Evolutionary conservation across 1,284 basidiomycete genomes (phyloP).

Genomic region (Pseudozyma sp.): DNA sequence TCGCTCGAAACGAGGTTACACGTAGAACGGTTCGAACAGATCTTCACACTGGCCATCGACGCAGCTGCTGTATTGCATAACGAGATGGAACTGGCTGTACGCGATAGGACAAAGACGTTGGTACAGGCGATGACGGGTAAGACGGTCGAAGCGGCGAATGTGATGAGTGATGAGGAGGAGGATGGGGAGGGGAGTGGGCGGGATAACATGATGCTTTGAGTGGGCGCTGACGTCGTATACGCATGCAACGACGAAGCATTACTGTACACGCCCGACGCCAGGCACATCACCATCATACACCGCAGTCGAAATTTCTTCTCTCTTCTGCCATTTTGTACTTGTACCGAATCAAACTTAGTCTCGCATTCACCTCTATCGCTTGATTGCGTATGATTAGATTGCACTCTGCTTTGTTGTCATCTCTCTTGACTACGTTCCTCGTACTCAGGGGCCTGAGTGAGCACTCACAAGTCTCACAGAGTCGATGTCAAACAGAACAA

Average conservation of each 20-base stretch:
- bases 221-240: too few species aligned
- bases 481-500: too few species aligned
- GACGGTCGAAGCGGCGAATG: conserved; percentile 20
- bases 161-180: conserved; percentile 7
- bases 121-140: conserved; percentile 69
- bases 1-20: conserved; percentile 95
- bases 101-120: conserved; percentile 77
- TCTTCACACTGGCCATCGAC: conserved; percentile 82
- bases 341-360: conserved; percentile 1
- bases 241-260: not conserved
- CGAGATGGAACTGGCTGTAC: conserved; percentile 85
- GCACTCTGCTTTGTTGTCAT: too few species aligned
- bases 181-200: conserved; percentile 7
- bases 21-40: conserved; percentile 89
- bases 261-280: too few species aligned
- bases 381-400: too few species aligned
- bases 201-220: conserved; percentile 30
- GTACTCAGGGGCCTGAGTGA: too few species aligned
- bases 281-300: too few species aligned
- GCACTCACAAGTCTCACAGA: too few species aligned
- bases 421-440: too few species aligned
- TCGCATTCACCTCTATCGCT: too few species aligned
- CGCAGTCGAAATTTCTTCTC: not conserved
- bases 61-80: conserved; percentile 81
- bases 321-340: conserved; percentile 5